A percentile compares a stretch with the other conserved stretches of the same genome.
Conservation (phyloP, 768 basidiomycete species). For the Paxillus involutus region DNA sequence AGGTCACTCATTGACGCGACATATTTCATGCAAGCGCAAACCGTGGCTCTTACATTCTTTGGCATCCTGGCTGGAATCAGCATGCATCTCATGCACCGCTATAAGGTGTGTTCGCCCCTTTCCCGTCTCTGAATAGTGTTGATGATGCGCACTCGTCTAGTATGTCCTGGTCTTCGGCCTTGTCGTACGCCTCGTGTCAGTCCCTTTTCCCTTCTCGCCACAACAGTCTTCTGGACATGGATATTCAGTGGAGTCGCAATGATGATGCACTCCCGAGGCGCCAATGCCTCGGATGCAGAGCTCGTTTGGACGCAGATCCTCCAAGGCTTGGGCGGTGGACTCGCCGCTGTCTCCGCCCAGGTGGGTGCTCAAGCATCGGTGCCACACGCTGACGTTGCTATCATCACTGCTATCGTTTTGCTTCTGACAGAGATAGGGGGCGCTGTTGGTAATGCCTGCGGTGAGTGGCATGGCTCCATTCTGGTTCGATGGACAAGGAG, state of each 20-base stretch:
- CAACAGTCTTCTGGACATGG: neutral
- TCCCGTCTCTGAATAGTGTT: neutral
- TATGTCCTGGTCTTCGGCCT: conserved; percentile 56
- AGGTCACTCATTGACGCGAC: conserved; percentile 58
- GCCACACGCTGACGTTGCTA: conserved; percentile 62
- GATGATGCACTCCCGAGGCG: conserved; percentile 72
- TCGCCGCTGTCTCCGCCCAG: conserved; percentile 56
- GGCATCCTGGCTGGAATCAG: conserved; percentile 58
- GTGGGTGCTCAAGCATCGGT: conserved; percentile 68
- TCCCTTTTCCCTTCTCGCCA: neutral
- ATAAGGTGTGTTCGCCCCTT: conserved; percentile 42
- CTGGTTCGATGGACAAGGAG: too few relatives aligned
- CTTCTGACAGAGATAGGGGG: conserved; percentile 70
- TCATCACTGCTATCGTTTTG: conserved; percentile 66
- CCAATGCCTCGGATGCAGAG: conserved; percentile 50
- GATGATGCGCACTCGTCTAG: conserved; percentile 19
- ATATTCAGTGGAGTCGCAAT: conserved; percentile 54
- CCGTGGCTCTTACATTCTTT: conserved; percentile 60
- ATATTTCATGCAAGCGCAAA: conserved; percentile 65
- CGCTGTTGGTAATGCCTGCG: conserved; percentile 62
- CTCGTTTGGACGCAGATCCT: conserved; percentile 69
- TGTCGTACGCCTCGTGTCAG: conserved; percentile 51
- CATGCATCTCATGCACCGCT: conserved; percentile 53
- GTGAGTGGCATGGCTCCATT: conserved; percentile 29
- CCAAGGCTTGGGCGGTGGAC: conserved; percentile 74